Evolutionary conservation across 805 yeast species (phyloP).

Genomic region (Candida yuanshanica): DNA sequence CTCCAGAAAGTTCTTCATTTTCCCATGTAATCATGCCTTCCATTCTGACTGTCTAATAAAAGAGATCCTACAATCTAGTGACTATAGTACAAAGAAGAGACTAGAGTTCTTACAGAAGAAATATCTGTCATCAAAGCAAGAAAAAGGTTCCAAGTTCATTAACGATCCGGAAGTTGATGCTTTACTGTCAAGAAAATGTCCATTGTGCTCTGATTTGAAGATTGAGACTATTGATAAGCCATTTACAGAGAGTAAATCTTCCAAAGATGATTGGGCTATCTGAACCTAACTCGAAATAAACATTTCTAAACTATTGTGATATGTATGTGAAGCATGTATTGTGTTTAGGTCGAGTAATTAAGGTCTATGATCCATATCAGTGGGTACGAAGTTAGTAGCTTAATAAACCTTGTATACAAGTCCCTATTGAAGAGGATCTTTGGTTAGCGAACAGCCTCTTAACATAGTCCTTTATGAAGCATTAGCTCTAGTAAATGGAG

Average conservation of each 20-base stretch:
- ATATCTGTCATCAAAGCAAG: conserved; percentile 23
- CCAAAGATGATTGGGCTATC: conserved; percentile 42
- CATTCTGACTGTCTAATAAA: conserved; percentile 84
- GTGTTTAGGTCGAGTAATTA: too few species aligned
- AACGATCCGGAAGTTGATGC: conserved; percentile 48
- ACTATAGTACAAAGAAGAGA: conserved; percentile 58
- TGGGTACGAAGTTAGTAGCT: too few species aligned
- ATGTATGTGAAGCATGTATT: too few species aligned
- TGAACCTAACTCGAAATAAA: not conserved
- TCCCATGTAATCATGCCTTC: conserved; percentile 87
- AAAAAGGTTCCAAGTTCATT: conserved; percentile 23
- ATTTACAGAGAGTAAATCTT: conserved; percentile 36
- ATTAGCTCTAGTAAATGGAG: too few species aligned
- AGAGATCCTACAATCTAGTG: conserved; percentile 53
- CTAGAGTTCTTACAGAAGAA: conserved; percentile 45
- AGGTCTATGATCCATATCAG: too few species aligned
- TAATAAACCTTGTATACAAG: too few species aligned
- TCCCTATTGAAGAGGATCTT: too few species aligned
- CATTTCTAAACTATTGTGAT: too few species aligned
- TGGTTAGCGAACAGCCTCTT: too few species aligned
- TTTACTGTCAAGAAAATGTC: conserved; percentile 58
- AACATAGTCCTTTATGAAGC: too few species aligned
- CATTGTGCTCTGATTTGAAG: conserved; percentile 69
- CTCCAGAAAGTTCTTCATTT: conserved; percentile 67
- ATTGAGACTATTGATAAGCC: conserved; percentile 66